Percentiles rank a stretch among this genome's conserved stretches.
Conservation (phyloP, 2,329 filamentous ascomycete species). For the Scytalidium lignicola region DNA sequence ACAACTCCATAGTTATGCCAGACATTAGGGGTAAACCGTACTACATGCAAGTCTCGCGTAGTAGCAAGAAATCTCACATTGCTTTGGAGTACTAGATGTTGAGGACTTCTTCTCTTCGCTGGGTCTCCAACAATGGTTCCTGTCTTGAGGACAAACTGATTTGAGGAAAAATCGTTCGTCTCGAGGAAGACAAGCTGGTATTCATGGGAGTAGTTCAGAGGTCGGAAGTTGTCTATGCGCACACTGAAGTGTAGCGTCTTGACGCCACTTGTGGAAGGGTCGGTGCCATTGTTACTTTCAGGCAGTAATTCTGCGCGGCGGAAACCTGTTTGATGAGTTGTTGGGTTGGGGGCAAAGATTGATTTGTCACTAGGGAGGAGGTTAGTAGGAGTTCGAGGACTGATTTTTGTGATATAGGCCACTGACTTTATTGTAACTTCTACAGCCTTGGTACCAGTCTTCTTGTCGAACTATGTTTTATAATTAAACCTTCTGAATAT, state of each 20-base stretch:
- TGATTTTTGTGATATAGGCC: not conserved
- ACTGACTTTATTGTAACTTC: slow-evolving; percentile 6
- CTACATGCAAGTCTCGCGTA: slow-evolving; percentile 39
- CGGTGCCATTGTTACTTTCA: slow-evolving; percentile 43
- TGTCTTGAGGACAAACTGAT: slow-evolving; percentile 51
- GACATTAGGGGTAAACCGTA: slow-evolving; percentile 41
- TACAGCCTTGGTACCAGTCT: slow-evolving; percentile 6
- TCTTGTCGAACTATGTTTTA: slow-evolving; percentile 7
- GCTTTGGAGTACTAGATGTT: slow-evolving; percentile 41
- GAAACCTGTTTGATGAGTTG: slow-evolving; percentile 52
- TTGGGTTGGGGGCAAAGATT: slow-evolving; percentile 48
- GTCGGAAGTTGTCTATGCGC: slow-evolving; percentile 44
- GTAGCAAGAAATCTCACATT: slow-evolving; percentile 42
- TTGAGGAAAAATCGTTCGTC: slow-evolving; percentile 40
- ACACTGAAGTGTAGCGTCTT: slow-evolving; percentile 60
- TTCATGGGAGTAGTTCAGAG: slow-evolving; percentile 55
- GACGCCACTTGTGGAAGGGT: slow-evolving; percentile 46
- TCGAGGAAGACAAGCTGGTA: slow-evolving; percentile 52
- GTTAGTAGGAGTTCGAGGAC: slow-evolving; percentile 47
- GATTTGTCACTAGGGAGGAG: slow-evolving; percentile 37
- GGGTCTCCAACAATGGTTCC: slow-evolving; percentile 43
- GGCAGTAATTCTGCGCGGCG: slow-evolving; percentile 53
- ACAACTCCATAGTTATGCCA: slow-evolving; percentile 60
- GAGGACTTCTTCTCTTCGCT: slow-evolving; percentile 27
- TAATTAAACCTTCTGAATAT: not conserved